A percentile compares a stretch with the other conserved stretches of the same genome.
Conservation (phyloP, 257 asterid genomes). For the Lantana camara region DNA sequence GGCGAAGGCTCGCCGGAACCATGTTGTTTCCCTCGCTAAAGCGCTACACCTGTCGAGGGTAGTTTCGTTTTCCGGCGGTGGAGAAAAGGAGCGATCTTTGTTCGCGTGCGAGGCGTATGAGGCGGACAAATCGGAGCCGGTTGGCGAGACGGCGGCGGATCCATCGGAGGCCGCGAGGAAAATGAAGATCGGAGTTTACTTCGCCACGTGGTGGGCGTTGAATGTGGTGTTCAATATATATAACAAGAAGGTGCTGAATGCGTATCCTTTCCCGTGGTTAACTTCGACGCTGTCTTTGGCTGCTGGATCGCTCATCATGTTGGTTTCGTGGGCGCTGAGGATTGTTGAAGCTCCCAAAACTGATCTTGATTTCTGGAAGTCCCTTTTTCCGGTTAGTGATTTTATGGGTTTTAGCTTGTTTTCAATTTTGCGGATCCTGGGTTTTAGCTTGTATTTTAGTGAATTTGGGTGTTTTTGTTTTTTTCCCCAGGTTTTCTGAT, state of each 20-base stretch:
- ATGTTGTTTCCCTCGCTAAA: conserved; percentile 38
- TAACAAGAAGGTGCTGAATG: conserved; percentile 91
- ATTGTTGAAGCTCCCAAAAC: conserved; percentile 86
- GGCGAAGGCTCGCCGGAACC: conserved; percentile 29
- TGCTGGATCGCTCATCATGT: conserved; percentile 89
- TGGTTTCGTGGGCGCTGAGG: conserved; percentile 80
- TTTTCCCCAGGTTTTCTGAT: background rate
- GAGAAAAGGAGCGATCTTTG: conserved; percentile 33
- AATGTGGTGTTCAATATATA: conserved; percentile 90
- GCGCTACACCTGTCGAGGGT: conserved; percentile 52
- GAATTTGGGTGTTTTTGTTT: conserved; percentile 14
- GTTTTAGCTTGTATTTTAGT: background rate
- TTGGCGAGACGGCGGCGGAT: conserved; percentile 34
- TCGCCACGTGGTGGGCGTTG: conserved; percentile 95
- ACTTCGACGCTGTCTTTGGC: conserved; percentile 92
- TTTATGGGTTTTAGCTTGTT: conserved; percentile 21
- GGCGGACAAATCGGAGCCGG: conserved; percentile 67
- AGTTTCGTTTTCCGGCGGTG: conserved; percentile 22
- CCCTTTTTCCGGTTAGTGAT: conserved; percentile 76
- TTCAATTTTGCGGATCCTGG: conserved; percentile 3
- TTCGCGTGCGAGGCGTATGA: conserved; percentile 70
- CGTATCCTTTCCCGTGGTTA: conserved; percentile 85
- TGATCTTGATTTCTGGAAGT: conserved; percentile 93
- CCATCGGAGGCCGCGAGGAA: conserved; percentile 71
- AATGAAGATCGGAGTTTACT: conserved; percentile 79